phyloP scores from a whole-genome alignment of 2,329 filamentous ascomycete species.

The Xylaria hypoxylon region DNA sequence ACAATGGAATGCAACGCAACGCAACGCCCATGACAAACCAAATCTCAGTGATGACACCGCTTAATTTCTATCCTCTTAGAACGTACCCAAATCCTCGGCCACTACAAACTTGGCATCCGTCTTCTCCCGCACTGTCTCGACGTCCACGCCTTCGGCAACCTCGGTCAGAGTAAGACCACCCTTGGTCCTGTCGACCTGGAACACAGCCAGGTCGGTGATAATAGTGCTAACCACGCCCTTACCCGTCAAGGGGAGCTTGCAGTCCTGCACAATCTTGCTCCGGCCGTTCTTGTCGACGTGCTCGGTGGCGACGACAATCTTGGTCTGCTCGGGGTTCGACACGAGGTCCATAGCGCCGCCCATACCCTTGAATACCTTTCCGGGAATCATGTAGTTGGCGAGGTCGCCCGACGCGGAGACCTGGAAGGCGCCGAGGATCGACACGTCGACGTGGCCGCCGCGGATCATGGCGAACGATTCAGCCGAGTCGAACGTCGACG shows the following conservation, averaged over 20 bases:
- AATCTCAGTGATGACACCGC: not conserved
- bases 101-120: conserved; percentile 76
- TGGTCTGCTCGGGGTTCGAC: conserved; percentile 76
- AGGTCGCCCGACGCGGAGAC: conserved; percentile 82
- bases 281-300: conserved; percentile 76
- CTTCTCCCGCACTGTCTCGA: conserved; percentile 76
- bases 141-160: conserved; percentile 73
- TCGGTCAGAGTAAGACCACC: conserved; percentile 77
- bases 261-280: conserved; percentile 74
- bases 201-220: conserved; percentile 80
- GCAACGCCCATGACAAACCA: not conserved
- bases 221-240: conserved; percentile 76
- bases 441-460: conserved; percentile 84
- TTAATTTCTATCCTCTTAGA: conserved; percentile 47
- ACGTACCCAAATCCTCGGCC: conserved; percentile 65
- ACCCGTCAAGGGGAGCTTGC: conserved; percentile 73
- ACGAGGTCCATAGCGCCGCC: conserved; percentile 82
- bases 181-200: conserved; percentile 72
- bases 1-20: conserved; percentile 2
- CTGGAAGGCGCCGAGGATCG: conserved; percentile 84
- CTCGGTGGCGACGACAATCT: conserved; percentile 78
- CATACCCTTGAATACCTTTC: conserved; percentile 90
- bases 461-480: conserved; percentile 92
- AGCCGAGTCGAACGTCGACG: conserved; percentile 80
- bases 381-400: conserved; percentile 91